Percentiles rank a stretch among this genome's conserved stretches.
Evolutionary conservation across 179 eudicot species (phyloP).

Genomic region (Vitellaria paradoxa): DNA sequence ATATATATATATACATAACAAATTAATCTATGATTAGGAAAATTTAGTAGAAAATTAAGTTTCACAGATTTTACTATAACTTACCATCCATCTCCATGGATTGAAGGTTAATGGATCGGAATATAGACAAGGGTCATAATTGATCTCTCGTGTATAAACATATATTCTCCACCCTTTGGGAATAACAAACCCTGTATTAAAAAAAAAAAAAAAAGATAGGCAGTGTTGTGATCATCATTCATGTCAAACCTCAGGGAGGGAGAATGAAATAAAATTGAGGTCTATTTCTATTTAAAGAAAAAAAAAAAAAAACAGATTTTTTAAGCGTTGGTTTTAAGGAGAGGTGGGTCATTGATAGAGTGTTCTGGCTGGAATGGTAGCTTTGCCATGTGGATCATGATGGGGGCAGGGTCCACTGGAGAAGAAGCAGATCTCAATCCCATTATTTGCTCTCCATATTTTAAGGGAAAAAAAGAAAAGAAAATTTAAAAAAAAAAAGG

Average conservation of each 20-base stretch:
- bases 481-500: background rate
- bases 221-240: background rate
- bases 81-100: slow-evolving; percentile 96
- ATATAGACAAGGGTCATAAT: slow-evolving; percentile 65
- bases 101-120: slow-evolving; percentile 72
- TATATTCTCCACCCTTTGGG: slow-evolving; percentile 94
- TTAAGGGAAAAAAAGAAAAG: background rate
- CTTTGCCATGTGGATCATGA: slow-evolving; percentile 66
- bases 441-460: background rate
- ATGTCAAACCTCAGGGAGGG: background rate
- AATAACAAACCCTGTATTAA: slow-evolving; percentile 52
- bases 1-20: too few species aligned
- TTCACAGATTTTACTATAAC: background rate
- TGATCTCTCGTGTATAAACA: slow-evolving; percentile 74
- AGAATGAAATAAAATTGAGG: background rate
- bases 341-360: slow-evolving; percentile 28
- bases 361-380: slow-evolving; percentile 47
- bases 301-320: background rate
- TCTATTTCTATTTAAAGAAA: background rate
- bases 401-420: slow-evolving; percentile 40
- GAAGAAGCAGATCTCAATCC: slow-evolving; percentile 16
- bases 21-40: too few species aligned
- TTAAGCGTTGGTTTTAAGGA: background rate
- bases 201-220: background rate
- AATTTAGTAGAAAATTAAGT: too few species aligned